Evolutionary conservation across 306 rosid species (phyloP).

Genomic region (Dalbergia cochinchinensis): DNA sequence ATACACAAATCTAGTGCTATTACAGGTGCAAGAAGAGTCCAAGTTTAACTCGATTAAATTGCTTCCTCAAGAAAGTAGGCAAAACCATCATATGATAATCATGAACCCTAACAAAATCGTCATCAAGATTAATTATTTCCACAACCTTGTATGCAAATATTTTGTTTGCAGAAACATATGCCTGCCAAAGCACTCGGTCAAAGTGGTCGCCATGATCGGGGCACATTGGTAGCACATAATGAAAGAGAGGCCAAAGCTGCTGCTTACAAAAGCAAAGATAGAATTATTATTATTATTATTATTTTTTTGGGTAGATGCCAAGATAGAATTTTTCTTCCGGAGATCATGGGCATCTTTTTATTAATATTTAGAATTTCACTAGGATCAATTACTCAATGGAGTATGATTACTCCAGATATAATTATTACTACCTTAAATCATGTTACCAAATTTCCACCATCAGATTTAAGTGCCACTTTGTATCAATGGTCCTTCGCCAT

Average conservation of each 20-base stretch:
- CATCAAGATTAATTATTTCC: slow-evolving; percentile 85
- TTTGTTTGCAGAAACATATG: slow-evolving; percentile 88
- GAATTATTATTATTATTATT: too few species aligned
- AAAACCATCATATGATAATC: slow-evolving; percentile 91
- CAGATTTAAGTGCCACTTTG: too few species aligned
- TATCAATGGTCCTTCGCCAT: too few species aligned
- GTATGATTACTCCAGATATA: too few species aligned
- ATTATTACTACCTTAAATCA: too few species aligned
- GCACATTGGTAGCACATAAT: slow-evolving; percentile 85
- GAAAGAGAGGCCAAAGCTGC: slow-evolving; percentile 90
- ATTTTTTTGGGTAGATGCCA: too few species aligned
- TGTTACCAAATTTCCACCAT: too few species aligned
- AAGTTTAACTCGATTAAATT: slow-evolving; percentile 69
- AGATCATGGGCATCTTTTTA: too few species aligned
- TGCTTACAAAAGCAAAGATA: slow-evolving; percentile 82
- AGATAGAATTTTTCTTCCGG: too few species aligned
- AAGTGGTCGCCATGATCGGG: slow-evolving; percentile 85
- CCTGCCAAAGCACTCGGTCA: slow-evolving; percentile 82
- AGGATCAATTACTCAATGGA: too few species aligned
- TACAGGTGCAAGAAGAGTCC: slow-evolving; percentile 90
- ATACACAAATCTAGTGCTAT: too few species aligned
- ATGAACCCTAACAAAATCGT: slow-evolving; percentile 89
- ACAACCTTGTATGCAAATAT: slow-evolving; percentile 86
- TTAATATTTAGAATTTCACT: too few species aligned
- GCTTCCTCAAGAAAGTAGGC: slow-evolving; percentile 86